phyloP scores from a whole-genome alignment of 108 stramenopile genomes.

The Nitzschia putrida region DNA sequence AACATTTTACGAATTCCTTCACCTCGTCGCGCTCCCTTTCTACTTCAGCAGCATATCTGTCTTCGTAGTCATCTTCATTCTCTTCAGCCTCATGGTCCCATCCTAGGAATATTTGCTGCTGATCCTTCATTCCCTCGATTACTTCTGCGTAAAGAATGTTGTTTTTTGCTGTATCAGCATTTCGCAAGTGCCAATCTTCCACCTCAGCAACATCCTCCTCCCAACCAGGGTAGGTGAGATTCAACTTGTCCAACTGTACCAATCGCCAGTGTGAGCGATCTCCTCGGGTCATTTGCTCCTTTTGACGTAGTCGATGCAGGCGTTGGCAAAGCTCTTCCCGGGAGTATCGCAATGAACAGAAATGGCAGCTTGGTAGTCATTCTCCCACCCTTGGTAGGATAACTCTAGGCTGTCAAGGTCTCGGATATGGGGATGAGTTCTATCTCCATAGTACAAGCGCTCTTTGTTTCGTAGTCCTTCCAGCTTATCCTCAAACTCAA shows the following conservation, averaged over 20 bases:
- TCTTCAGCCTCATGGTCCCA: constrained; percentile 3
- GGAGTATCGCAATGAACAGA: constrained; percentile 22
- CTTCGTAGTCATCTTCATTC: neutral
- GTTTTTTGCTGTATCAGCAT: constrained; percentile 11
- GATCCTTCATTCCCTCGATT: constrained; percentile 36
- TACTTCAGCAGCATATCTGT: neutral
- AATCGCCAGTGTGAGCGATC: constrained; percentile 45
- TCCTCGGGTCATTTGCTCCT: constrained; percentile 35
- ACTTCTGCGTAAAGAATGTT: constrained; percentile 12
- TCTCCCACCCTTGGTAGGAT: constrained; percentile 42
- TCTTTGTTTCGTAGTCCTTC: constrained; percentile 36
- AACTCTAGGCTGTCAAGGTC: constrained; percentile 31
- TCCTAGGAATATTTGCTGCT: constrained; percentile 25
- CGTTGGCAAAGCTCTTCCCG: constrained; percentile 12
- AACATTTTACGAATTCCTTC: constrained; percentile 7
- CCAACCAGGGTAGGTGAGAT: constrained; percentile 47
- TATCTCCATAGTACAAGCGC: constrained; percentile 26
- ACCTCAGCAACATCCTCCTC: constrained; percentile 32
- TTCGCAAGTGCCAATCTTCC: constrained; percentile 35
- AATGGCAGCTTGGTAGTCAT: constrained; percentile 28
- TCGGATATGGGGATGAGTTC: constrained; percentile 43
- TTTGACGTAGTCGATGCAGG: constrained; percentile 31
- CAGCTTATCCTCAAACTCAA: constrained; percentile 23
- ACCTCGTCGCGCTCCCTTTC: constrained; percentile 9
- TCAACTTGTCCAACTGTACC: constrained; percentile 30